Evolutionary conservation across 2,329 filamentous ascomycete species (phyloP).

Genomic region (Phyllosticta paracitricarpa): DNA sequence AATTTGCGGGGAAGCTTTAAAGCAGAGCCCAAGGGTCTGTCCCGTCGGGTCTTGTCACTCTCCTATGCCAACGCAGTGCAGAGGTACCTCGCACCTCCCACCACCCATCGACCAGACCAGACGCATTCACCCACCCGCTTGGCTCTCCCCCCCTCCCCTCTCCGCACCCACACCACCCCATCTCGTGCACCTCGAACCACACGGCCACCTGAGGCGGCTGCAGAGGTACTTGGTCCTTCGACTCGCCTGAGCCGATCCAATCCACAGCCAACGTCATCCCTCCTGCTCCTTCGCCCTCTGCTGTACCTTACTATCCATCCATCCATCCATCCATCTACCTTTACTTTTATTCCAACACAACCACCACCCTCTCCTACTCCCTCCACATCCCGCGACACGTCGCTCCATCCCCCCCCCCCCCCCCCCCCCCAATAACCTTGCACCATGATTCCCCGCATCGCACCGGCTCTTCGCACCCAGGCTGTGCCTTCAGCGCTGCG

Average conservation of each 20-base stretch:
- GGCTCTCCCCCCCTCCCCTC: neutral
- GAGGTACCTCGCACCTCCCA: neutral
- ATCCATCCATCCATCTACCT: neutral
- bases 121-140: neutral
- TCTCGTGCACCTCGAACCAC: conserved; percentile 1
- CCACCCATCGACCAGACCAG: neutral
- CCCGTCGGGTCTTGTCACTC: conserved; percentile 2
- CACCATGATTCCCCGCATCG: conserved; percentile 9
- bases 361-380: neutral
- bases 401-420: neutral
- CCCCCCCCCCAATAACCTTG: neutral
- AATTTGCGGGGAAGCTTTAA: conserved; percentile 6
- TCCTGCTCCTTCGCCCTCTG: neutral
- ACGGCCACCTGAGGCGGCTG: conserved; percentile 1
- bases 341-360: neutral
- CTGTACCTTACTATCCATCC: neutral
- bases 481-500: neutral
- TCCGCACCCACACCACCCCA: conserved; percentile 3
- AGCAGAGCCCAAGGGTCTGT: neutral
- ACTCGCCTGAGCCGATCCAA: conserved; percentile 7
- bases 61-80: neutral
- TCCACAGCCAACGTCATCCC: conserved; percentile 8
- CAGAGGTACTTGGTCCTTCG: neutral
- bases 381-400: neutral
- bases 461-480: conserved; percentile 2